Conservation (phyloP, 78 protist species). For the Dictyostelium capitatum region DNA sequence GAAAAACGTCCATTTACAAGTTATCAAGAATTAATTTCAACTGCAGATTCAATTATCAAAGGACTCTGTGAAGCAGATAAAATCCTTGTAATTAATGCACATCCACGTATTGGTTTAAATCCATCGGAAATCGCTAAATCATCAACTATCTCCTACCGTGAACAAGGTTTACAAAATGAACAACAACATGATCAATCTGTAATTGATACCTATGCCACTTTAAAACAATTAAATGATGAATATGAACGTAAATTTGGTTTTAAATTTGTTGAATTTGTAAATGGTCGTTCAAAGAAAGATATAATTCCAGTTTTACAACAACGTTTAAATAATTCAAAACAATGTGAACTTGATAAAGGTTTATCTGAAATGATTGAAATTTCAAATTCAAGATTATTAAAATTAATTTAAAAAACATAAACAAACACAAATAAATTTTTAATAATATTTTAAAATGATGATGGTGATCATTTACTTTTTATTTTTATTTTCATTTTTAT, state of each 20-base stretch:
- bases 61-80: background rate
- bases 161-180: slow-evolving; percentile 36
- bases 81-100: slow-evolving; percentile 39
- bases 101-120: slow-evolving; percentile 57
- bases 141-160: slow-evolving; percentile 29
- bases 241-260: slow-evolving; percentile 53
- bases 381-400: slow-evolving; percentile 44
- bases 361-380: slow-evolving; percentile 27
- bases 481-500: background rate
- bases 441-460: background rate
- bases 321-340: slow-evolving; percentile 4
- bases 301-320: slow-evolving; percentile 27
- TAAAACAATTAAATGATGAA: slow-evolving; percentile 2
- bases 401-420: slow-evolving; percentile 7
- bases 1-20: slow-evolving; percentile 26
- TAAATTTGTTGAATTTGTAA: slow-evolving; percentile 59
- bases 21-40: background rate
- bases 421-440: no score
- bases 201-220: background rate
- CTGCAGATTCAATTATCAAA: slow-evolving; percentile 18
- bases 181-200: background rate
- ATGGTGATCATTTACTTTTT: background rate
- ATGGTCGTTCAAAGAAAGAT: slow-evolving; percentile 51
- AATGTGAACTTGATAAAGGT: slow-evolving; percentile 18
- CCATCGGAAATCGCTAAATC: background rate